A percentile compares a stretch with the other conserved stretches of the same genome.
Conservation (phyloP, 2,329 filamentous ascomycete species). For the Ceratocystiopsis brevicomis region DNA sequence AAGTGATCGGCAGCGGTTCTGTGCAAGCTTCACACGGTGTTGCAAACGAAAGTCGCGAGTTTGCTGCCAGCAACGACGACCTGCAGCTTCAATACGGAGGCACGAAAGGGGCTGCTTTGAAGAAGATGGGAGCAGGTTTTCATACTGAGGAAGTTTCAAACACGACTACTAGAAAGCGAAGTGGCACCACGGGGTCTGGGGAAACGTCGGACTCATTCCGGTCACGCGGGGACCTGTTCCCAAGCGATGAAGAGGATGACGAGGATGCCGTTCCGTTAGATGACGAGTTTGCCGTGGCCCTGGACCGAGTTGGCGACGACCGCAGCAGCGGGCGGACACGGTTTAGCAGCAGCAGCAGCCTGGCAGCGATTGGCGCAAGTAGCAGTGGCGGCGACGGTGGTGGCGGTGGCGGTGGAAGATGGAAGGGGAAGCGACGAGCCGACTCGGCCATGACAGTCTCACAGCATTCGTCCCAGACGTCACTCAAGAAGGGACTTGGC, state of each 20-base stretch:
- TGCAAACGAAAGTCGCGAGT: too few species aligned
- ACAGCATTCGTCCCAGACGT: conserved; percentile 30
- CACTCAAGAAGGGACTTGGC: conserved; percentile 8
- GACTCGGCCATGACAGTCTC: conserved; percentile 14
- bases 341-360: conserved; percentile 23
- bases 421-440: conserved; percentile 13
- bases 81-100: too few species aligned
- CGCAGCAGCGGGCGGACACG: conserved; percentile 46
- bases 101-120: too few species aligned
- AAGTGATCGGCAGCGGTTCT: too few species aligned
- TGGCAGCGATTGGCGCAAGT: conserved; percentile 21
- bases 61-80: too few species aligned
- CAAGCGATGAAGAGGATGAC: conserved; percentile 67
- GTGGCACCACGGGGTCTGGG: conserved; percentile 60
- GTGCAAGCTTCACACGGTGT: too few species aligned
- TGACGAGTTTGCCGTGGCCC: conserved; percentile 74
- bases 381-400: conserved; percentile 54
- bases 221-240: conserved; percentile 77
- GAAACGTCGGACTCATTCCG: conserved; percentile 72
- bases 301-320: conserved; percentile 59
- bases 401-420: conserved; percentile 43
- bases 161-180: conserved; percentile 35
- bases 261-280: conserved; percentile 86
- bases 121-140: too few species aligned
- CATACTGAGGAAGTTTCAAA: too few species aligned